phyloP scores from a whole-genome alignment of 2,329 filamentous ascomycete genomes.

The Beauveria sp. region DNA sequence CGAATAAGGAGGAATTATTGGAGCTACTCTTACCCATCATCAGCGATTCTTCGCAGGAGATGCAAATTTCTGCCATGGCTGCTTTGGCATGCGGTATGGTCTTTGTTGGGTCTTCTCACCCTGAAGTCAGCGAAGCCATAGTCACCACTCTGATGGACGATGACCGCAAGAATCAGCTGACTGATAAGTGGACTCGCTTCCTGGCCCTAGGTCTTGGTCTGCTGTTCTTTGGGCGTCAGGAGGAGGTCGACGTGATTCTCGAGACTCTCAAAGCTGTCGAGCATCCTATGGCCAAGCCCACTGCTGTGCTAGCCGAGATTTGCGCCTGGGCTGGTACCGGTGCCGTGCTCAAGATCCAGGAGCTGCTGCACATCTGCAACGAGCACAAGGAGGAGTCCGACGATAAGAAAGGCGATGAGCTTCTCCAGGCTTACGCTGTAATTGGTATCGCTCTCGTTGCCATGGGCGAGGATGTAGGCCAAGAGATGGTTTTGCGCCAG shows the following conservation, averaged over 20 bases:
- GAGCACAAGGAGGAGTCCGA: slow-evolving; percentile 93
- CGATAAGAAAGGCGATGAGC: slow-evolving; percentile 89
- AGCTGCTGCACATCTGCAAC: slow-evolving; percentile 95
- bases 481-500: slow-evolving; percentile 96
- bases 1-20: slow-evolving; percentile 82
- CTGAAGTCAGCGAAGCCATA: slow-evolving; percentile 86
- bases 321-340: slow-evolving; percentile 98
- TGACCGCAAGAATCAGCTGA: slow-evolving; percentile 80
- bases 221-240: slow-evolving; percentile 91
- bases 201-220: slow-evolving; percentile 89
- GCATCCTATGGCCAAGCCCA: slow-evolving; percentile 95
- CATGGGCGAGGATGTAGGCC: slow-evolving; percentile 97
- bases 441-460: slow-evolving; percentile 88
- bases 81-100: slow-evolving; percentile 83
- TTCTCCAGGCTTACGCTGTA: slow-evolving; percentile 93
- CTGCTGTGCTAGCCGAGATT: slow-evolving; percentile 86
- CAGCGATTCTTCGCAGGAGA: slow-evolving; percentile 72
- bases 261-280: slow-evolving; percentile 96
- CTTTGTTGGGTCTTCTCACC: slow-evolving; percentile 86
- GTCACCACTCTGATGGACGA: slow-evolving; percentile 91
- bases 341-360: slow-evolving; percentile 93
- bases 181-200: slow-evolving; percentile 97
- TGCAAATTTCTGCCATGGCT: slow-evolving; percentile 96
- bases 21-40: slow-evolving; percentile 83
- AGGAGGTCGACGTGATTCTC: slow-evolving; percentile 96